A percentile compares a stretch with the other conserved stretches of the same genome.
Conservation (phyloP, 257 asterid species). For the Primulina tabacum region DNA sequence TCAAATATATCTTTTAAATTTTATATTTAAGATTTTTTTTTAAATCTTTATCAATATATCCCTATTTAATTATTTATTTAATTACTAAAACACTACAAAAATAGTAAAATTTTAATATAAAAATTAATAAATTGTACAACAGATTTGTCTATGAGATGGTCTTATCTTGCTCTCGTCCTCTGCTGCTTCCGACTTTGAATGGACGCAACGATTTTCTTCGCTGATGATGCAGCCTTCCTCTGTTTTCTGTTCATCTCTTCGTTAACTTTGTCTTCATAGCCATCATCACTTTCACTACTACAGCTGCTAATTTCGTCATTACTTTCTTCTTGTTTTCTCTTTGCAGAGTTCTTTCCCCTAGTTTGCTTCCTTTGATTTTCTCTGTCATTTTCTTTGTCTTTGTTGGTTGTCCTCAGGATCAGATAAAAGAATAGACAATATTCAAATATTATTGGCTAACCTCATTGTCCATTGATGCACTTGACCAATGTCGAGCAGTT, state of each 20-base stretch:
- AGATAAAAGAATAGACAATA: too few species aligned
- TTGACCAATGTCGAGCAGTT: too few species aligned
- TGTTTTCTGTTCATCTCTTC: slow-evolving; percentile 24
- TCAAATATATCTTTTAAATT: too few species aligned
- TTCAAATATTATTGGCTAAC: too few species aligned
- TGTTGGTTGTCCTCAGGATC: slow-evolving; percentile 35
- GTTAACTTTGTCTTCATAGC: slow-evolving; percentile 31
- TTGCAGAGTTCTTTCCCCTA: slow-evolving; percentile 40
- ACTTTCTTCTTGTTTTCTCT: slow-evolving; percentile 50
- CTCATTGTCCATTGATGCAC: too few species aligned
- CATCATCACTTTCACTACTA: slow-evolving; percentile 29
- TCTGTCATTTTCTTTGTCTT: slow-evolving; percentile 29
- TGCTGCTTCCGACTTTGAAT: slow-evolving; percentile 33
- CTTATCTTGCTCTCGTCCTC: slow-evolving; percentile 44
- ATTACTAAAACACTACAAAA: too few species aligned
- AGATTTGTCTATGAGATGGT: too few species aligned
- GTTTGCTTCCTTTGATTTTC: slow-evolving; percentile 38
- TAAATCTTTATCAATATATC: too few species aligned
- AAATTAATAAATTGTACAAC: too few species aligned
- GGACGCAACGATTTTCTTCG: slow-evolving; percentile 16
- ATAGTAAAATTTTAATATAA: too few species aligned
- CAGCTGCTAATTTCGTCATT: slow-evolving; percentile 30
- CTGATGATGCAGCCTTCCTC: slow-evolving; percentile 17
- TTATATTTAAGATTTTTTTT: too few species aligned
- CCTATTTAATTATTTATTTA: too few species aligned